Evolutionary conservation across 2,329 filamentous ascomycete genomes (phyloP), one percentile per base, ranked within the genome.

Genomic region (Phaeosphaeria sp.): DNA sequence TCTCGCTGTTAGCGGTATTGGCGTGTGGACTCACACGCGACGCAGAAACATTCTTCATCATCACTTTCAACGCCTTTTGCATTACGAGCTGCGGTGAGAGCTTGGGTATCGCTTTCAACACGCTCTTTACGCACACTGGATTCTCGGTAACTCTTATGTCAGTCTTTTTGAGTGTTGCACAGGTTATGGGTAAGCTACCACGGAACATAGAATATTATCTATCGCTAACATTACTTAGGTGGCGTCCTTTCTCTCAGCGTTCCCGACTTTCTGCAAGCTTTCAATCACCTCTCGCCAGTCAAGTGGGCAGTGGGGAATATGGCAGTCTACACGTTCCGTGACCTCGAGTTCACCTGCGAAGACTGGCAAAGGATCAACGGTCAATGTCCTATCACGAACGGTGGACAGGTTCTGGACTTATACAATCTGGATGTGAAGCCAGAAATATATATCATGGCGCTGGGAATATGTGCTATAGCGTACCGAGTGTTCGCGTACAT

Each of bases 31-130:
- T 93, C 11, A 83, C 88, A 6, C 83, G 86, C 30, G 89, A 87
- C 0, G 82, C 79, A 0, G 78, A 83, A 58, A 86, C 91, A 73
- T 91, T 89, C 74, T 90, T 92, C 65, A 83, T 90, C 43, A 81
- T 84, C 51, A 82, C 86, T 2, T 91, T 89, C 75, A 86, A 89
- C 64, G 87, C 87, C 61, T 92, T 93, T 69, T 89, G 87, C 63
- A 86, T 93, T 53, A 88, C 91, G 17, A 89, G 82, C 53, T 92
- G 89, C 67, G 91, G 91, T 24, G 91, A 93, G 79, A 90, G 87
- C 52, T 70, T 93, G 1, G 90, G 91, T 0, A 92, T 93, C 69
- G 87, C 92, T 78, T 93, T 93, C 80, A 92, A 92, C 77, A 92
- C 90, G 0, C 78, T 93, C 8, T 91, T 92, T 72, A 78, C 79